Conservation (phyloP, 371 early-diverging fungal species). For the Quaeritorhiza haematococci region DNA sequence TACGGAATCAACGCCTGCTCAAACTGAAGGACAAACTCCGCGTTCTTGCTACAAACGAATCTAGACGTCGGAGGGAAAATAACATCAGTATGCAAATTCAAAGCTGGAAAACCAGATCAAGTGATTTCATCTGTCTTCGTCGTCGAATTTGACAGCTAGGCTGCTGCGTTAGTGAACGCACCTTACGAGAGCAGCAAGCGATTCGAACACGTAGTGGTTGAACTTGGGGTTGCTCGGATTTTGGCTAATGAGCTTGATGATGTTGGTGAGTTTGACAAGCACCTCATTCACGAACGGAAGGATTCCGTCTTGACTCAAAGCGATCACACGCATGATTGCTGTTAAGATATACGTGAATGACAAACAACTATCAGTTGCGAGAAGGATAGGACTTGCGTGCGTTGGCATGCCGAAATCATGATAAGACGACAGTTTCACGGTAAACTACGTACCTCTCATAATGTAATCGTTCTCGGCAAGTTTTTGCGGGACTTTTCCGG, state of each 20-base stretch:
- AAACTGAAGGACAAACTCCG: conserved; percentile 65
- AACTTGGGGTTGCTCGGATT: conserved; percentile 97
- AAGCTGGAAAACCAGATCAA: not conserved
- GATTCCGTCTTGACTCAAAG: conserved; percentile 66
- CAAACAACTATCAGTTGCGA: not conserved
- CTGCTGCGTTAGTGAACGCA: no score
- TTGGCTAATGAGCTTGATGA: conserved; percentile 76
- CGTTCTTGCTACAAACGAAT: conserved; percentile 36
- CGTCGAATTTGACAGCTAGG: not conserved
- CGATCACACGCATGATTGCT: conserved; percentile 71
- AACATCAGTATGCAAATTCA: conserved; percentile 35
- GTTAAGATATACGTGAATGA: conserved; percentile 2
- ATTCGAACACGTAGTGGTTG: conserved; percentile 94
- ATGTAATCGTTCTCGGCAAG: conserved; percentile 93
- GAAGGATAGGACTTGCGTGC: no score
- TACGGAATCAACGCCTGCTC: conserved; percentile 65
- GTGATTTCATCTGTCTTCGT: not conserved
- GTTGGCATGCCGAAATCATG: no score
- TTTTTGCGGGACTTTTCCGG: no score
- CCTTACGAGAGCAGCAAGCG: conserved; percentile 81
- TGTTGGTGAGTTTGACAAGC: conserved; percentile 62
- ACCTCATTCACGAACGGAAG: conserved; percentile 55
- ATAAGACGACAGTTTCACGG: no score
- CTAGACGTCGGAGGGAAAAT: conserved; percentile 25
- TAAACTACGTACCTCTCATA: conserved; percentile 61